Evolutionary conservation across 192 early-diverging fungal species (phyloP), one percentile per base, ranked within the genome.

Genomic region (Polychytrium aggregatum): DNA sequence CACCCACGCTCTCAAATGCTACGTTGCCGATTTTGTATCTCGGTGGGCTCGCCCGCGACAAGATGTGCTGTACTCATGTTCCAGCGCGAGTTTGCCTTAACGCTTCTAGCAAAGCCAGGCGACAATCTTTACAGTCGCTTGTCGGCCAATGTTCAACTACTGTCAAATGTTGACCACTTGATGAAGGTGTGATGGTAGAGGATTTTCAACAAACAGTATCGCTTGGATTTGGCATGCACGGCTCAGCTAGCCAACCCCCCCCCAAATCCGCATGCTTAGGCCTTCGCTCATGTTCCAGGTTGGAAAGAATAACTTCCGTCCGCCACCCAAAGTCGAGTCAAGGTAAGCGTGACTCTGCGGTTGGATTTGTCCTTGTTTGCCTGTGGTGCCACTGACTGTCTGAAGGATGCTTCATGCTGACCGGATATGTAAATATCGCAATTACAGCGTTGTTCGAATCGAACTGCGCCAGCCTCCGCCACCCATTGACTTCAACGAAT

Each of bases 51-150:
- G 4, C 31, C 11, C 31, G 31, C 21, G 14, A 16, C 42, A 58
- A n/a, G 66, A 37, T 85, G 83, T 42, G 90, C 91, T 4, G 81
- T 98, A 37, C 89, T 98, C 56, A 98, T 97, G 93, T 98, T 98
- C 64, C 96, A 98, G 61, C 84, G 88, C 56, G 96, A 98, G 72
- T 98, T 98, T 60, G 93, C 96, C 10, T 63, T 98, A 48, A 85
- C 90, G 21, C 64, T 98, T 16, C 76, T 92, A 21, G 96, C 96
- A 1, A 90, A 89, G 50, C 93, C 96, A 5, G 92, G 92, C 14
- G 90, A 94, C 56, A 71, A 67, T 35, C 65, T 93, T 4, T 98
- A 96, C 58, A 90, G 93, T 50, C 81, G 95, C 21, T 58, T 98
- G 21, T 82, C 83, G 24, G 92, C 91, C 29, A 95, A 97, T 55